Evolutionary conservation across 768 basidiomycete species (phyloP).

Genomic region (Tricholoma sp.): DNA sequence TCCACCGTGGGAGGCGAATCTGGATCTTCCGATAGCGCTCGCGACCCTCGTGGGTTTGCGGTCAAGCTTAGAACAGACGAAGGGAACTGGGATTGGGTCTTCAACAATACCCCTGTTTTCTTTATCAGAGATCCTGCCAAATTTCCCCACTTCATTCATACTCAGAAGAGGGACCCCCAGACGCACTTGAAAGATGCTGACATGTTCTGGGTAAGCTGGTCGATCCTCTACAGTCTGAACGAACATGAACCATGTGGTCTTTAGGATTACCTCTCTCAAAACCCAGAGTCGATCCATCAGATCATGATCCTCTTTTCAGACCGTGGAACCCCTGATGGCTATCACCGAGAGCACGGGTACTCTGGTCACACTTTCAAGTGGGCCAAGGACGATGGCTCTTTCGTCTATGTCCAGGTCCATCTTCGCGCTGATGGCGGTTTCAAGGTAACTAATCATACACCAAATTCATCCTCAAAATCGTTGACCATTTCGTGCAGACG

Average conservation of each 20-base stretch:
- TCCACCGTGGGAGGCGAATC: slow-evolving; percentile 89
- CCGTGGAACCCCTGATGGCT: slow-evolving; percentile 90
- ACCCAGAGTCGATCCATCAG: slow-evolving; percentile 87
- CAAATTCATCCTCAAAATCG: not conserved
- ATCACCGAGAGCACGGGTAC: slow-evolving; percentile 85
- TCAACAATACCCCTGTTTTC: slow-evolving; percentile 92
- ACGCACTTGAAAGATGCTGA: slow-evolving; percentile 88
- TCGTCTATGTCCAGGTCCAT: slow-evolving; percentile 86
- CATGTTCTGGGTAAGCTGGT: slow-evolving; percentile 65
- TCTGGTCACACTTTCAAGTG: slow-evolving; percentile 91
- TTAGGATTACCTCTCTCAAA: slow-evolving; percentile 84
- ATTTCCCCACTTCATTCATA: slow-evolving; percentile 95
- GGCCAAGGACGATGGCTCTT: slow-evolving; percentile 78
- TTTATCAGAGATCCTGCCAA: slow-evolving; percentile 83
- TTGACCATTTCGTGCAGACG: slow-evolving; percentile 43
- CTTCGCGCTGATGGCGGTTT: slow-evolving; percentile 73
- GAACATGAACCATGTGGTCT: slow-evolving; percentile 15
- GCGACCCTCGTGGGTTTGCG: slow-evolving; percentile 93
- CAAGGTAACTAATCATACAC: slow-evolving; percentile 43
- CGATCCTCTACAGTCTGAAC: not conserved
- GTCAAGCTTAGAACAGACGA: slow-evolving; percentile 85
- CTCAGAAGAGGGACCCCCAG: slow-evolving; percentile 87
- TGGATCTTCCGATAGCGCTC: slow-evolving; percentile 87
- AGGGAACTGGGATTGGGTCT: slow-evolving; percentile 90
- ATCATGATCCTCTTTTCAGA: slow-evolving; percentile 92